phyloP scores from a whole-genome alignment of 1,284 basidiomycete genomes.

The Cystobasidium sp. region DNA sequence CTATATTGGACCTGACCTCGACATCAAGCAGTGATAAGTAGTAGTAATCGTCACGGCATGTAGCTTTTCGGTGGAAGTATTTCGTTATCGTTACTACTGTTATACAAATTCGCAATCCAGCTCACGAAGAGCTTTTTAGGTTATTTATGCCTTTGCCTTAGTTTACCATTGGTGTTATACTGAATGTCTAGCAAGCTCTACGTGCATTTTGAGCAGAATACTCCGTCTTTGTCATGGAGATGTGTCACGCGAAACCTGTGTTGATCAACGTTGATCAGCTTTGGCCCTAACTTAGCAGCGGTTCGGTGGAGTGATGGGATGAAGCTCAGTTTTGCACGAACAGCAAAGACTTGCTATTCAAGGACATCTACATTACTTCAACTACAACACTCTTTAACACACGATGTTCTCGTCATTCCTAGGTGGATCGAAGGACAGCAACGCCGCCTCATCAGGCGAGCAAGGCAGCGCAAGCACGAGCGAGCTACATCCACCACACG shows the following conservation, averaged over 20 bases:
- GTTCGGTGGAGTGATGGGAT: not conserved
- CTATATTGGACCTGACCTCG: no score
- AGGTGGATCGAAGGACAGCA: conserved; percentile 21
- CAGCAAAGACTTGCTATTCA: not conserved
- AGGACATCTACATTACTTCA: not conserved
- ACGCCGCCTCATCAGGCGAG: conserved; percentile 11
- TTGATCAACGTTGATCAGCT: not conserved
- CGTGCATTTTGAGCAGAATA: not conserved
- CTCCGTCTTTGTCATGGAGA: conserved; percentile 1
- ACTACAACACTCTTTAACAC: not conserved
- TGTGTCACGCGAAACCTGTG: not conserved
- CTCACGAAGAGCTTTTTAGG: no score
- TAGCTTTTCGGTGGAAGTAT: no score
- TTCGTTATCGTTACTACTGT: no score
- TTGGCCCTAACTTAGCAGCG: not conserved
- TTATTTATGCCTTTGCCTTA: no score
- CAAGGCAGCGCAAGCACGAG: conserved; percentile 22
- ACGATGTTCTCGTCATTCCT: conserved; percentile 41
- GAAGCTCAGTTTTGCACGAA: not conserved
- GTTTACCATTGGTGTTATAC: no score
- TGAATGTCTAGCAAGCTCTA: not conserved
- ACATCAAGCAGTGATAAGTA: no score
- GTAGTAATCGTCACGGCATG: no score
- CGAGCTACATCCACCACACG: conserved; percentile 33
- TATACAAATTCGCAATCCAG: no score